phyloP scores from a whole-genome alignment of 2,329 filamentous ascomycete genomes.

The Lachnellula cervina region DNA sequence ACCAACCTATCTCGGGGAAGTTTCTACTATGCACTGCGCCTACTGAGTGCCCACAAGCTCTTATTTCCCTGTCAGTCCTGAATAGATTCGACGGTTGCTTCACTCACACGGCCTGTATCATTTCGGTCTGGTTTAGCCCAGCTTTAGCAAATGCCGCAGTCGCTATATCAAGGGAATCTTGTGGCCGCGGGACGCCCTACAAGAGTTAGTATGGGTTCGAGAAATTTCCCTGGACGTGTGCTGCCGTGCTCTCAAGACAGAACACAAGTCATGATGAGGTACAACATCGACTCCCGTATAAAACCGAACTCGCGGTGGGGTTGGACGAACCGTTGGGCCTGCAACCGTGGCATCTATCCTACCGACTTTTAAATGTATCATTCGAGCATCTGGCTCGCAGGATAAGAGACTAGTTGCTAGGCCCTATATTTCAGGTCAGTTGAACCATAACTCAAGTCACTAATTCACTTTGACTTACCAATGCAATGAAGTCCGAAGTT shows the following conservation, averaged over 20 bases:
- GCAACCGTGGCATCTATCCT: slow-evolving; percentile 12
- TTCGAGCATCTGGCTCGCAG: slow-evolving; percentile 8
- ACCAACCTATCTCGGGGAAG: slow-evolving; percentile 16
- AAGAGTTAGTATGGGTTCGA: too few relatives aligned
- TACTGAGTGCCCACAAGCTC: slow-evolving; percentile 20
- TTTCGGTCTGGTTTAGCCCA: slow-evolving; percentile 9
- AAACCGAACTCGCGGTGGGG: too few relatives aligned
- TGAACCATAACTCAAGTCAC: background rate
- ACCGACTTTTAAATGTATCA: slow-evolving; percentile 10
- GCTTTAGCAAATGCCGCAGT: slow-evolving; percentile 11
- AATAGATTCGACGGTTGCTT: too few relatives aligned
- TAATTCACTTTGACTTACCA: background rate
- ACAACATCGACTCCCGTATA: too few relatives aligned
- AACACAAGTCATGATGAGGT: too few relatives aligned
- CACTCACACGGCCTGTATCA: slow-evolving; percentile 12
- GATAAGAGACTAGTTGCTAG: slow-evolving; percentile 2
- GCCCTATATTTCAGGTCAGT: slow-evolving; percentile 3
- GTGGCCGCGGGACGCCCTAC: slow-evolving; percentile 13
- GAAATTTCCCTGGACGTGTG: too few relatives aligned
- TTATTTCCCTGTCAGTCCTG: background rate
- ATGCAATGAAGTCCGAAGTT: slow-evolving; percentile 11
- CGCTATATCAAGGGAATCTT: slow-evolving; percentile 3
- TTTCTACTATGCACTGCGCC: slow-evolving; percentile 14
- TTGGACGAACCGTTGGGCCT: slow-evolving; percentile 1
- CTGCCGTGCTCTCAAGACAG: too few relatives aligned